Conservation (phyloP, 2,329 filamentous ascomycete species). For the Blastomyces emzantsi region DNA sequence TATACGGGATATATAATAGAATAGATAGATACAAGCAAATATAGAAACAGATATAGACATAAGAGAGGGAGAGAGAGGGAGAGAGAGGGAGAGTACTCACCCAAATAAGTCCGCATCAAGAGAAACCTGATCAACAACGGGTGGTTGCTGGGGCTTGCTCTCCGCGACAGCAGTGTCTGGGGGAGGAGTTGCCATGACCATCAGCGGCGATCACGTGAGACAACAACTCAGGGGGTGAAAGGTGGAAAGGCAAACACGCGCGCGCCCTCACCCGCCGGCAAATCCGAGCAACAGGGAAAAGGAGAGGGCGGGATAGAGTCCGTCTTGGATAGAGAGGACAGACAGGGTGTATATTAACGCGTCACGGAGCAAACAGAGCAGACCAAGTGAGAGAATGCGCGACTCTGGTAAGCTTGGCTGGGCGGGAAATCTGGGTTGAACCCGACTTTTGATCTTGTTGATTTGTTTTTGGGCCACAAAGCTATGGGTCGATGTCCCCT, state of each 20-base stretch:
- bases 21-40: neutral
- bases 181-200: constrained; percentile 36
- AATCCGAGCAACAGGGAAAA: neutral
- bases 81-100: constrained; percentile 3
- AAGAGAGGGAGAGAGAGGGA: neutral
- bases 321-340: neutral
- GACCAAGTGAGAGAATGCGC: neutral
- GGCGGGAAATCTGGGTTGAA: neutral
- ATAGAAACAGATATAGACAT: neutral
- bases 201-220: constrained; percentile 16
- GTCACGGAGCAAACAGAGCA: constrained; percentile 1
- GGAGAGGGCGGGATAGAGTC: neutral
- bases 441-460: neutral
- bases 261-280: neutral
- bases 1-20: neutral
- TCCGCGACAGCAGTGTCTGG: constrained; percentile 32
- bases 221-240: constrained; percentile 9
- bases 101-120: constrained; percentile 3
- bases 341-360: neutral
- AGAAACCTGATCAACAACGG: constrained; percentile 8
- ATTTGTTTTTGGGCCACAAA: neutral
- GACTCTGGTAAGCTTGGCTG: neutral
- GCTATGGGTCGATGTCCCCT: neutral
- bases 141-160: constrained; percentile 31
- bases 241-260: neutral